A percentile compares a stretch with the other conserved stretches of the same genome.
These are phyloP conservation scores for Brassica balearica DNA, from an alignment of 441 rosid genomes.

Conservation along the genomic window DNA sequence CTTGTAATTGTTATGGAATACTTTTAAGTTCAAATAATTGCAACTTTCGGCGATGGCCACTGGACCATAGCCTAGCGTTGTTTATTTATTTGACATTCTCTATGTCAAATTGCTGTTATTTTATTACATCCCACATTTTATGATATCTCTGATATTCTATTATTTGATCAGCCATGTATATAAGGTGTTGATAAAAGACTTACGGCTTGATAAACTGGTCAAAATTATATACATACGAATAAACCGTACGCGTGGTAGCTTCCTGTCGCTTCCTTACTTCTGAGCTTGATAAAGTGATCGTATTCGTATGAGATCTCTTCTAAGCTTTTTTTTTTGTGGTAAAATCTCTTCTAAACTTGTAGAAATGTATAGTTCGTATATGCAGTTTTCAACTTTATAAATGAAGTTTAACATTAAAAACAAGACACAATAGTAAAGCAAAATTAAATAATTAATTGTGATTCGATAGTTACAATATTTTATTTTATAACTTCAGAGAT, in stretches of 20 bases:
- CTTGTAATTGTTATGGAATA: not conserved
- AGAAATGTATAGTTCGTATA: not conserved
- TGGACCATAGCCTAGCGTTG: not conserved
- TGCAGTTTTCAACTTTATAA: not conserved
- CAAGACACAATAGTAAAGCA: not conserved
- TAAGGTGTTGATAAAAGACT: not conserved
- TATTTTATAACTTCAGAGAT: not conserved
- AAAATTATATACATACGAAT: not conserved
- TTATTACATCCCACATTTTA: not conserved
- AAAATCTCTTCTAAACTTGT: not conserved
- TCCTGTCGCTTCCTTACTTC: not conserved
- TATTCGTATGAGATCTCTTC: too few species aligned
- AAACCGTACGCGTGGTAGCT: not conserved
- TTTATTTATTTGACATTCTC: slow-evolving; percentile 2
- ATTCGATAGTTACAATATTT: not conserved
- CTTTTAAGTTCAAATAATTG: slow-evolving; percentile 17
- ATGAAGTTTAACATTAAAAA: not conserved
- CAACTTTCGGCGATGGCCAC: slow-evolving; percentile 32
- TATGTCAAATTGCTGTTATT: not conserved
- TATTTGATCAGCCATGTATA: not conserved
- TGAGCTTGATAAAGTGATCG: not conserved
- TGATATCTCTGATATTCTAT: not conserved
- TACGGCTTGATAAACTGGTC: not conserved
- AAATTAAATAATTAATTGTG: not conserved
- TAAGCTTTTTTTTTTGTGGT: too few species aligned